Percentiles rank a stretch among this genome's conserved stretches.
These are phyloP conservation scores for Hypericum androsaemum DNA, from an alignment of 345 rosid genomes.

Conservation along the genomic window DNA sequence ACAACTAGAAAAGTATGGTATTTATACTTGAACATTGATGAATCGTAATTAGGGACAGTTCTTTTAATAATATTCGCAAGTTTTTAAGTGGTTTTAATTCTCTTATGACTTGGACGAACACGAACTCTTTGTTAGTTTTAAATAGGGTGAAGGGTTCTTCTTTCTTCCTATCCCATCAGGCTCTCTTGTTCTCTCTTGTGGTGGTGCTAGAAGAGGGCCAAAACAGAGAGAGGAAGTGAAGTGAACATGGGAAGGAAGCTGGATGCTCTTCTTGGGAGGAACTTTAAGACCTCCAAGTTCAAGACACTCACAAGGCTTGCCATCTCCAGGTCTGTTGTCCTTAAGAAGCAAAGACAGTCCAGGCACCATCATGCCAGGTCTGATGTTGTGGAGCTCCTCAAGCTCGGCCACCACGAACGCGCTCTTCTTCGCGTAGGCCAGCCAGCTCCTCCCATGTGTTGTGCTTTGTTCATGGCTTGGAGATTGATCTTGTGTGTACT, in stretches of 20 bases:
- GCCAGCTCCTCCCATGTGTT: neutral
- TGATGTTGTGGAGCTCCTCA: slow-evolving; percentile 37
- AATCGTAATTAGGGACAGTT: too few species aligned
- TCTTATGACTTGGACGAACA: too few species aligned
- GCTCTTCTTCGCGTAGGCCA: slow-evolving; percentile 38
- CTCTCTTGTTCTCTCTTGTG: too few species aligned
- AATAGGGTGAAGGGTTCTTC: too few species aligned
- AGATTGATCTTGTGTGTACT: neutral
- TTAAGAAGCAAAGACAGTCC: slow-evolving; percentile 34
- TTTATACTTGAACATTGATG: too few species aligned
- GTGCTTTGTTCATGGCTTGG: neutral
- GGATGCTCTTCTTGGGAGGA: slow-evolving; percentile 29
- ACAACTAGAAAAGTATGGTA: too few species aligned
- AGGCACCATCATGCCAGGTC: slow-evolving; percentile 32
- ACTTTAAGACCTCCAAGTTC: slow-evolving; percentile 29
- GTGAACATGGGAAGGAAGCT: neutral
- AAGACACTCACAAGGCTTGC: slow-evolving; percentile 32
- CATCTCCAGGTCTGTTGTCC: slow-evolving; percentile 32
- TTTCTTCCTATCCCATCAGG: too few species aligned
- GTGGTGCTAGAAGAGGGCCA: too few species aligned
- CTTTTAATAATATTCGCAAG: too few species aligned
- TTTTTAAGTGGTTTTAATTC: too few species aligned
- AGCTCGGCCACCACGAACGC: slow-evolving; percentile 33
- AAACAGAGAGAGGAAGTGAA: too few species aligned
- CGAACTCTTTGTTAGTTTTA: too few species aligned